phyloP scores from a whole-genome alignment of 116 monocot species.

The Phalaenopsis hybrid region DNA sequence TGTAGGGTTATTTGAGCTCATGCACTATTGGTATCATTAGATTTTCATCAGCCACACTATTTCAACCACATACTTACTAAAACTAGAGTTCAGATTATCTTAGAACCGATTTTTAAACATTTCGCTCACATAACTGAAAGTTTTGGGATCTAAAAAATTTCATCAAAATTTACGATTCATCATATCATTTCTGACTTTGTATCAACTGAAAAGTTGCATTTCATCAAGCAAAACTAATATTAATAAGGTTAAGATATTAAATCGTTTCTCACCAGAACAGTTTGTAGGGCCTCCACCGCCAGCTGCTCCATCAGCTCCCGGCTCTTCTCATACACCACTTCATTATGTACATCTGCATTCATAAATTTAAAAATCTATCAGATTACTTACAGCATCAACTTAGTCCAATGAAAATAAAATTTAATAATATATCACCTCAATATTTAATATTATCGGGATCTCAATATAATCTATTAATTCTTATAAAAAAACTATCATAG shows the following conservation, averaged over 20 bases:
- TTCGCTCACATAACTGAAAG: too few species aligned
- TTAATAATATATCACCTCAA: not conserved
- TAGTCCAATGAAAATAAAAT: too few species aligned
- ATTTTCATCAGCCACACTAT: too few species aligned
- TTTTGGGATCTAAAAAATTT: too few species aligned
- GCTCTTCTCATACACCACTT: slow-evolving; percentile 59
- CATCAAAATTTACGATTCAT: too few species aligned
- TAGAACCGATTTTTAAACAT: too few species aligned
- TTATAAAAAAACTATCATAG: not conserved
- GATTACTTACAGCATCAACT: not conserved
- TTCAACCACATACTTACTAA: too few species aligned
- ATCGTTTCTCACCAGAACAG: slow-evolving; percentile 33
- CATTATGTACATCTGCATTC: slow-evolving; percentile 45
- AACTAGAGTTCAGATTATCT: too few species aligned
- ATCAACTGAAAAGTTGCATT: too few species aligned
- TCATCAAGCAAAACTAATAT: not conserved
- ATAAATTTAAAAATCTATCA: not conserved
- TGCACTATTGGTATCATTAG: too few species aligned
- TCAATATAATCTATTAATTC: not conserved
- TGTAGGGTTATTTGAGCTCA: too few species aligned
- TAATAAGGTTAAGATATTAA: not conserved
- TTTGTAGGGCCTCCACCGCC: slow-evolving; percentile 61
- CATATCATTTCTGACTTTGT: too few species aligned
- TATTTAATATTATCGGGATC: not conserved
- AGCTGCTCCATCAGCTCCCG: slow-evolving; percentile 62